Evolutionary conservation across 306 rosid species (phyloP).

Genomic region (Quercus aquifolioides): DNA sequence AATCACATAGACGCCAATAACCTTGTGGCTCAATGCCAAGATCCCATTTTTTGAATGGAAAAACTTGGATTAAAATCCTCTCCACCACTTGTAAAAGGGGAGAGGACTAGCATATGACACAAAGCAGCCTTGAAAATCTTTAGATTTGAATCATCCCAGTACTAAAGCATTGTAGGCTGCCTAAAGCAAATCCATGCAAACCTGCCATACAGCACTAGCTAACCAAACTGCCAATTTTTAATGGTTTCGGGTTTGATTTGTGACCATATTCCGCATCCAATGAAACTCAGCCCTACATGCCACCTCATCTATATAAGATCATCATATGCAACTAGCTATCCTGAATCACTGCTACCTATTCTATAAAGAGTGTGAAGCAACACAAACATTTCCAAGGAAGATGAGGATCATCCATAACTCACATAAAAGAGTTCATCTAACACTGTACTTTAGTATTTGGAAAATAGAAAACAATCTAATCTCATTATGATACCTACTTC

Average conservation of each 20-base stretch:
- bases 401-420: background rate
- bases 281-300: background rate
- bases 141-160: too few species aligned
- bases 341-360: background rate
- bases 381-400: background rate
- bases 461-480: background rate
- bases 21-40: background rate
- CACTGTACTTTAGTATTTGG: background rate
- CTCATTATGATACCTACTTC: background rate
- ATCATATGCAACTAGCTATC: background rate
- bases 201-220: background rate
- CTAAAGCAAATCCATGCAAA: too few species aligned
- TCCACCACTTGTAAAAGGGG: too few species aligned
- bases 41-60: background rate
- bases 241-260: background rate
- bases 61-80: too few species aligned
- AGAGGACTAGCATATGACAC: too few species aligned
- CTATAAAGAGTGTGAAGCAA: background rate
- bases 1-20: background rate
- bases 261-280: background rate
- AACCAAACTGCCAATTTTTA: background rate
- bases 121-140: too few species aligned
- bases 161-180: too few species aligned
- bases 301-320: background rate
- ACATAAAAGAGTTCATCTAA: background rate